A percentile compares a stretch with the other conserved stretches of the same genome.
These are phyloP conservation scores for Nicotiana undulata DNA, from an alignment of 257 asterid genomes.

Conservation along the genomic window DNA sequence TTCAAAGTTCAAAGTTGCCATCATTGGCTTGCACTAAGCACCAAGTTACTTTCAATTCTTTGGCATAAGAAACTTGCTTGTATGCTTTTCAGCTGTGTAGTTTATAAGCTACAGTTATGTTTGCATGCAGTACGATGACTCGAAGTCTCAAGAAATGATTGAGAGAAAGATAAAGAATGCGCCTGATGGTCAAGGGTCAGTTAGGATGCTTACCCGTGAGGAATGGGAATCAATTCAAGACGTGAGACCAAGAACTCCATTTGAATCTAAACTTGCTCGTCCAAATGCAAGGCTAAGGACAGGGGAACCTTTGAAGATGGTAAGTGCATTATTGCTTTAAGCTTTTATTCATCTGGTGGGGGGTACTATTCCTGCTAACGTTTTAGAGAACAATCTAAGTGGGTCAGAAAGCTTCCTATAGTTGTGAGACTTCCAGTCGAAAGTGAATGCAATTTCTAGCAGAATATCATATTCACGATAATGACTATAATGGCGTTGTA, in stretches of 20 bases:
- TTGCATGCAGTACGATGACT: slow-evolving; percentile 61
- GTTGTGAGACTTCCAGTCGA: background rate
- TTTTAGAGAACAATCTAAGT: background rate
- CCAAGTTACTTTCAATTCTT: background rate
- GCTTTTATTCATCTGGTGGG: background rate
- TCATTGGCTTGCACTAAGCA: background rate
- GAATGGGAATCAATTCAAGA: slow-evolving; percentile 86
- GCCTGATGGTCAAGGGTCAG: slow-evolving; percentile 84
- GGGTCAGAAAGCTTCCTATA: background rate
- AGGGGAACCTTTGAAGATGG: slow-evolving; percentile 25
- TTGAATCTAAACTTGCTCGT: slow-evolving; percentile 76
- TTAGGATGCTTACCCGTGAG: slow-evolving; percentile 83
- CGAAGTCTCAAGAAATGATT: slow-evolving; percentile 61
- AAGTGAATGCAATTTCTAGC: background rate
- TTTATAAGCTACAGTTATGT: background rate
- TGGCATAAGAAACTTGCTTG: background rate
- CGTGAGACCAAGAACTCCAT: slow-evolving; percentile 76
- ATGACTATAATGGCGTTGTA: background rate
- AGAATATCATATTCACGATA: background rate
- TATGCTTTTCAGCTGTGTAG: background rate
- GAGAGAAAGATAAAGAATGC: slow-evolving; percentile 74
- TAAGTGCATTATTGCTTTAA: slow-evolving; percentile 9
- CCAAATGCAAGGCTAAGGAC: slow-evolving; percentile 45
- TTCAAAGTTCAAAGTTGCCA: background rate
- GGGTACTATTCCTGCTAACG: background rate